Conservation (phyloP, 2,329 filamentous ascomycete species). For the Zasmidium cellare region DNA sequence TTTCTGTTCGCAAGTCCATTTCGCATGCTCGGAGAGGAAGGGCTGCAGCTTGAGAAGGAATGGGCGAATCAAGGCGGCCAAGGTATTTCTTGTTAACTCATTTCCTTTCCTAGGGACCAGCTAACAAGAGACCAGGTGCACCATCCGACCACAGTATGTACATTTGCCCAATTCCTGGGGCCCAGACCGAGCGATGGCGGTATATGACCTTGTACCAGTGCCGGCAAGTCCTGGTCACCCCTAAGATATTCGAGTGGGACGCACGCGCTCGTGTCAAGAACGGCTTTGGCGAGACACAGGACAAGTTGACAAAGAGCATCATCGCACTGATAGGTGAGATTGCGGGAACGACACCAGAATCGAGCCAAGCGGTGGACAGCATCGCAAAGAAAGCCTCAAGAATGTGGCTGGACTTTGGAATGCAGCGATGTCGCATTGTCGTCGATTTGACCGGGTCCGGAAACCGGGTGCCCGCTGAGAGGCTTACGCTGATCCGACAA, state of each 20-base stretch:
- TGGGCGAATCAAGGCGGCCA: neutral
- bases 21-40: constrained; percentile 4
- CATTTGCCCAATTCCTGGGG: neutral
- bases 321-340: neutral
- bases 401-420: constrained; percentile 6
- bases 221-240: neutral
- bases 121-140: neutral
- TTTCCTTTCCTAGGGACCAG: neutral
- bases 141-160: neutral
- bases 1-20: constrained; percentile 2
- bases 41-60: neutral
- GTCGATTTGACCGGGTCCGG: neutral
- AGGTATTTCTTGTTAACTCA: neutral
- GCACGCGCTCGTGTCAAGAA: neutral
- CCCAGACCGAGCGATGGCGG: constrained; percentile 3
- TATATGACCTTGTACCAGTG: constrained; percentile 6
- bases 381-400: neutral
- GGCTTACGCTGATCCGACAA: neutral
- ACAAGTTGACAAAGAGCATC: neutral
- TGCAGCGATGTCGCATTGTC: constrained; percentile 4
- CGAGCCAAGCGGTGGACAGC: neutral
- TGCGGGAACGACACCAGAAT: neutral
- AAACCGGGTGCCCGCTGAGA: neutral
- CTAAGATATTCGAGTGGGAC: neutral
- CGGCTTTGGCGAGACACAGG: neutral